Conservation (phyloP, 2,329 filamentous ascomycete species). For the Clonostachys sp. region DNA sequence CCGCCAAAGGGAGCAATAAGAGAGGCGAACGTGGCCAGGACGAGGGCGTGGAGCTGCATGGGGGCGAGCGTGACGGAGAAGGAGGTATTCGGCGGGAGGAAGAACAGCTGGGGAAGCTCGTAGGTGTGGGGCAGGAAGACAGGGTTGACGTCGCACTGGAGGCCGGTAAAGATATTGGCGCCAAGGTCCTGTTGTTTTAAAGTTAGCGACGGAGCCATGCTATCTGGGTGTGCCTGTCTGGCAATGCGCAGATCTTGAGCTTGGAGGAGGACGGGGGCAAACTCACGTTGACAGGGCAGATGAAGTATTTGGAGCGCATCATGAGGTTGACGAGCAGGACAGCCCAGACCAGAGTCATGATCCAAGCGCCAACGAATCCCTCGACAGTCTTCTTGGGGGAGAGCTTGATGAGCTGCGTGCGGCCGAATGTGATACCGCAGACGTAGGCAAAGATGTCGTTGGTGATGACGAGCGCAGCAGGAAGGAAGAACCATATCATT, state of each 20-base stretch:
- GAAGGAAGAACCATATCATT: slow-evolving; percentile 99
- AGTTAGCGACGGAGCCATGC: not conserved
- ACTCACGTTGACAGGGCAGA: slow-evolving; percentile 84
- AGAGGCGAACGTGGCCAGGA: slow-evolving; percentile 89
- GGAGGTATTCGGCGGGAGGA: slow-evolving; percentile 53
- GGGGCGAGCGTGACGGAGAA: slow-evolving; percentile 73
- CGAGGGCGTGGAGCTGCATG: slow-evolving; percentile 89
- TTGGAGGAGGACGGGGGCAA: not conserved
- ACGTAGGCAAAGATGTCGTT: slow-evolving; percentile 99
- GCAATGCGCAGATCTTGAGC: not conserved
- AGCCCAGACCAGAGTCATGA: slow-evolving; percentile 88
- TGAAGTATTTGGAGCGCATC: slow-evolving; percentile 93
- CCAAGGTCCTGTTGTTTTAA: slow-evolving; percentile 64
- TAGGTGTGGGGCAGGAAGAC: slow-evolving; percentile 81
- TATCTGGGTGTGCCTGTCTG: not conserved
- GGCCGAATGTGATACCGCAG: slow-evolving; percentile 93
- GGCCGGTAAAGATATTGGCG: slow-evolving; percentile 85
- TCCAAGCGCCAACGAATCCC: slow-evolving; percentile 93
- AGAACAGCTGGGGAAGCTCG: slow-evolving; percentile 67
- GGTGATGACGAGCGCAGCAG: slow-evolving; percentile 89
- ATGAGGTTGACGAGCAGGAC: slow-evolving; percentile 77
- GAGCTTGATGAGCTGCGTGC: slow-evolving; percentile 94
- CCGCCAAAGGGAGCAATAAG: slow-evolving; percentile 96
- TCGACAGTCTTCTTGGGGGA: slow-evolving; percentile 99
- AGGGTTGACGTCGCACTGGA: slow-evolving; percentile 86